phyloP scores from a whole-genome alignment of 148 eudicot species.

The Chenopodium formosanum region DNA sequence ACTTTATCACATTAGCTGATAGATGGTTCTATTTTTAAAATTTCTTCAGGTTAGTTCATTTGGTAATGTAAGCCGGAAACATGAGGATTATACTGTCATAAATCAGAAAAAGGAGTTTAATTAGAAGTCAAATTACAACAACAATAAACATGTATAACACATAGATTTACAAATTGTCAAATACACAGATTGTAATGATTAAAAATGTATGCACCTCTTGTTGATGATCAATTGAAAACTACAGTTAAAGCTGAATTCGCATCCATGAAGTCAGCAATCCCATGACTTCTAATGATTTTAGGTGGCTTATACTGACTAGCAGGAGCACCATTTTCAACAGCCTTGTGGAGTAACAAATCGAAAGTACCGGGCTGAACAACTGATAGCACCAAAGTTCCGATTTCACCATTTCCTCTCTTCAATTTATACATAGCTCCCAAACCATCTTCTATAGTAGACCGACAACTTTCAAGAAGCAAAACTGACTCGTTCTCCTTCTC shows the following conservation, averaged over 20 bases:
- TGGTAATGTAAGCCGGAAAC: too few relatives aligned
- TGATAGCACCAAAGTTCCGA: conserved; percentile 24
- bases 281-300: conserved; percentile 34
- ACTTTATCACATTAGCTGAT: too few relatives aligned
- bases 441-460: conserved; percentile 33
- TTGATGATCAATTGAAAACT: neutral
- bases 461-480: conserved; percentile 24
- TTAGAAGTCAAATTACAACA: too few relatives aligned
- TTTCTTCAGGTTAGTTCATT: too few relatives aligned
- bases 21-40: too few relatives aligned
- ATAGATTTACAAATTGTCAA: neutral
- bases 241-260: conserved; percentile 23
- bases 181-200: neutral
- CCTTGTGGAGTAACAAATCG: conserved; percentile 24
- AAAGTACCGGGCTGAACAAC: conserved; percentile 37
- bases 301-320: conserved; percentile 46
- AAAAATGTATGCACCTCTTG: neutral
- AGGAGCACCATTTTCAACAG: conserved; percentile 41
- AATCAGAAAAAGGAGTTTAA: too few relatives aligned
- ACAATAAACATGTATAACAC: neutral
- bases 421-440: conserved; percentile 34
- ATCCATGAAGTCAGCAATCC: conserved; percentile 34
- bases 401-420: conserved; percentile 33
- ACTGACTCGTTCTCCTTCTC: conserved; percentile 22
- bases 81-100: too few relatives aligned